phyloP scores from a whole-genome alignment of 176 grass and related monocot genomes.

The Triticum dicoccoides region DNA sequence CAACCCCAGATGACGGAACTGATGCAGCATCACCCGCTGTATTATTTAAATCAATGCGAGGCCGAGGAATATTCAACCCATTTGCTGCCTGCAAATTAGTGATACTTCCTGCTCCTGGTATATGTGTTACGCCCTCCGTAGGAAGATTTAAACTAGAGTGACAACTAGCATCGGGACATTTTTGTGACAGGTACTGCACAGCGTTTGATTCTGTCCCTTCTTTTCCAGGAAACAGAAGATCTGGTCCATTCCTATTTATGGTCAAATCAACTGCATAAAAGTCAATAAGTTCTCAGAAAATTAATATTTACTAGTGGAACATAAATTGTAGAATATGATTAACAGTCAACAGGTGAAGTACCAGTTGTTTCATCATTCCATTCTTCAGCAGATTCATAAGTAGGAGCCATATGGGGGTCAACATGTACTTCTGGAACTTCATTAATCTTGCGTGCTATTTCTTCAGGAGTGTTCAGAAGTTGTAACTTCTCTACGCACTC shows the following conservation, averaged over 20 bases:
- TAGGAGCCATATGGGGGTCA: conserved; percentile 77
- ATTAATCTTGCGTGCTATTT: conserved; percentile 65
- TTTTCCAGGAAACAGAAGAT: conserved; percentile 39
- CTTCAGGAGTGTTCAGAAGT: conserved; percentile 74
- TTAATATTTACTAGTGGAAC: conserved; percentile 8
- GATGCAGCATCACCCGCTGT: conserved; percentile 36
- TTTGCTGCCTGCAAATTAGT: conserved; percentile 23
- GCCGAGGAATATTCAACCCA: conserved; percentile 18
- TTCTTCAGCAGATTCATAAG: conserved; percentile 82
- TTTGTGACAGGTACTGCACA: conserved; percentile 33
- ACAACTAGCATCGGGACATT: conserved; percentile 16
- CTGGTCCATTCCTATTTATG: conserved; percentile 35
- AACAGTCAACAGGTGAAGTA: conserved; percentile 24
- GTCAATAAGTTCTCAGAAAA: conserved; percentile 12
- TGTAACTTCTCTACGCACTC: conserved; percentile 90
- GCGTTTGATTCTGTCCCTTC: conserved; percentile 29
- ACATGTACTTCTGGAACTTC: conserved; percentile 81
- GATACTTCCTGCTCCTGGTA: conserved; percentile 28
- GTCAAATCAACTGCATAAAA: conserved; percentile 50
- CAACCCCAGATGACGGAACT: conserved; percentile 31
- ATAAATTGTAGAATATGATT: conserved; percentile 11
- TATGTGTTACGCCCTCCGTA: conserved; percentile 22
- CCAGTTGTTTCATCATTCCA: conserved; percentile 51
- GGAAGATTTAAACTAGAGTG: not conserved
- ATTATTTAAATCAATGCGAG: conserved; percentile 41